These are phyloP conservation scores for Nannochloropsis salina DNA, from an alignment of 108 stramenopile species.

Conservation along the genomic window DNA sequence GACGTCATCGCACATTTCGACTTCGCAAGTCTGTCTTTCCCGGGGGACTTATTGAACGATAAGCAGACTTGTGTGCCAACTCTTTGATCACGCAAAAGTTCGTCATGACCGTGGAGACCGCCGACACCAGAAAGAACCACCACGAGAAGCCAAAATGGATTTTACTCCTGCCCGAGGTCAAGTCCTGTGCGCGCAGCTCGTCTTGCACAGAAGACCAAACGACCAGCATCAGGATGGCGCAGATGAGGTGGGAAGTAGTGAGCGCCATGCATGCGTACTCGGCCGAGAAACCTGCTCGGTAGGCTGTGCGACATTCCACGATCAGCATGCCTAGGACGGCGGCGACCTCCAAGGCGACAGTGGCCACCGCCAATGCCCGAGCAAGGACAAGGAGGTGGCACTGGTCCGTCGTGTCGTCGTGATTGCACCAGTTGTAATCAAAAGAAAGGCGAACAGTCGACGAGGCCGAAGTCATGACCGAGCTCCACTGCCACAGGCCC, in stretches of 20 bases:
- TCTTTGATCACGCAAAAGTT: constrained; percentile 7
- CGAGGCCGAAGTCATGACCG: neutral
- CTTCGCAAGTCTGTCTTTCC: constrained; percentile 4
- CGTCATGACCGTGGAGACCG: neutral
- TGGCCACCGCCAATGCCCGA: neutral
- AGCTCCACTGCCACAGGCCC: constrained; percentile 17
- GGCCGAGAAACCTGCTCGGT: neutral
- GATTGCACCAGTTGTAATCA: constrained; percentile 7
- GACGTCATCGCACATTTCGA: neutral
- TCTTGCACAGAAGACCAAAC: neutral
- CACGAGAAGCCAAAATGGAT: constrained; percentile 16
- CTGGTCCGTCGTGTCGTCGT: neutral
- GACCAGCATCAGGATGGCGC: neutral
- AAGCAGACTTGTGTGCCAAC: neutral
- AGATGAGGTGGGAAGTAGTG: neutral
- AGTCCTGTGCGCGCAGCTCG: constrained; percentile 9
- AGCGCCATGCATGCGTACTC: constrained; percentile 13
- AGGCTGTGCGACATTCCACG: constrained; percentile 5
- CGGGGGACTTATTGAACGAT: neutral
- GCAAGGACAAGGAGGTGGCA: neutral
- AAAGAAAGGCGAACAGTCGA: constrained; percentile 11
- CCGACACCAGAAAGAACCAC: neutral
- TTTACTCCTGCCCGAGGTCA: neutral
- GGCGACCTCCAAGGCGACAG: constrained; percentile 1
- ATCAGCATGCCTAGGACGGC: neutral